Evolutionary conservation across 768 basidiomycete species (phyloP).

Genomic region (Boletus tylopilopsis): DNA sequence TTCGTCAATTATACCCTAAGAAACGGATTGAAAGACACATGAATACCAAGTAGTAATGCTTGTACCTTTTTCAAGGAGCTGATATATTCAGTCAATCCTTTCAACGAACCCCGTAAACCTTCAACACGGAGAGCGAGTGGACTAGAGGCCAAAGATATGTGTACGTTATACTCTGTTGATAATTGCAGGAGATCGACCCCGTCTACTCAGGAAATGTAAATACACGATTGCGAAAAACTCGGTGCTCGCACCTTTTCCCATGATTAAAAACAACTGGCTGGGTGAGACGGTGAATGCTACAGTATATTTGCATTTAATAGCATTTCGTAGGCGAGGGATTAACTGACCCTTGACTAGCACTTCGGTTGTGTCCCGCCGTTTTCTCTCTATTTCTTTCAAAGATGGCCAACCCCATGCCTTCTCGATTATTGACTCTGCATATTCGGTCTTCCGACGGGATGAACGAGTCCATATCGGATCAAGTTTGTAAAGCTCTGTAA

Average conservation of each 20-base stretch:
- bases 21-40: background rate
- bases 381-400: conserved; percentile 47
- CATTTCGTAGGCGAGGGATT: background rate
- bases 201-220: conserved; percentile 39
- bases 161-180: conserved; percentile 57
- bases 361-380: conserved; percentile 49
- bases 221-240: background rate
- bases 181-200: conserved; percentile 58
- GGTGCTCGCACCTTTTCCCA: conserved; percentile 57
- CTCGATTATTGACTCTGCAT: conserved; percentile 55
- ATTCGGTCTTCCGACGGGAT: conserved; percentile 37
- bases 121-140: conserved; percentile 59
- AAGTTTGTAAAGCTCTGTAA: conserved; percentile 48
- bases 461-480: conserved; percentile 31
- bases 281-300: conserved; percentile 56
- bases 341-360: conserved; percentile 43
- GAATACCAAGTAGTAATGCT: background rate
- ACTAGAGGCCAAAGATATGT: conserved; percentile 51
- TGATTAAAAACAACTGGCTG: conserved; percentile 61
- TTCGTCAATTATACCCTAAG: conserved; percentile 30
- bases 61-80: conserved; percentile 46
- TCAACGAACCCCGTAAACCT: conserved; percentile 52
- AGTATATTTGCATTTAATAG: conserved; percentile 1
- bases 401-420: conserved; percentile 69
- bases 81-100: conserved; percentile 46